These are phyloP conservation scores for Limtongia smithiae DNA, from an alignment of 805 yeast genomes.

Conservation along the genomic window DNA sequence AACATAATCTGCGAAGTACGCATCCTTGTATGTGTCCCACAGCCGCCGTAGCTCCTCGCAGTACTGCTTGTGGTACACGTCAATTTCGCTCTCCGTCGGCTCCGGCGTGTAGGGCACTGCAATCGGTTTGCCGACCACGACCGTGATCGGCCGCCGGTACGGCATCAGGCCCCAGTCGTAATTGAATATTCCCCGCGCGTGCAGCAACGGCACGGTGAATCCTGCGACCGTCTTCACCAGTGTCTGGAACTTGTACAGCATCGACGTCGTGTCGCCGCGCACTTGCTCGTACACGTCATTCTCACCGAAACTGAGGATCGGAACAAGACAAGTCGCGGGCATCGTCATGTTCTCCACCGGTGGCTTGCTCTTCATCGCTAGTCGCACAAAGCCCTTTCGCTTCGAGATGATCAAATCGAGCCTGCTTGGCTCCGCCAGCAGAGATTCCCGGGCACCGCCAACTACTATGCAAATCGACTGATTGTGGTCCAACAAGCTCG, in stretches of 20 bases:
- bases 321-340: slow-evolving; percentile 68
- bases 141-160: slow-evolving; percentile 70
- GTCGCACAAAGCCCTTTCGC: slow-evolving; percentile 82
- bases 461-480: slow-evolving; percentile 84
- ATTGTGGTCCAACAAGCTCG: slow-evolving; percentile 57
- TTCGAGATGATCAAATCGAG: slow-evolving; percentile 68
- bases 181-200: slow-evolving; percentile 88
- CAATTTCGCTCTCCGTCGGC: slow-evolving; percentile 51
- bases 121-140: slow-evolving; percentile 51
- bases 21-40: slow-evolving; percentile 62
- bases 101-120: slow-evolving; percentile 45
- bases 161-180: slow-evolving; percentile 91
- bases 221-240: slow-evolving; percentile 70
- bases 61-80: slow-evolving; percentile 69
- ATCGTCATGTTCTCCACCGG: slow-evolving; percentile 4
- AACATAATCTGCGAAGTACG: slow-evolving; percentile 36
- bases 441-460: slow-evolving; percentile 93
- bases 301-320: slow-evolving; percentile 89
- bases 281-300: slow-evolving; percentile 57
- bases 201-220: slow-evolving; percentile 85
- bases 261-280: slow-evolving; percentile 44
- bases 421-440: slow-evolving; percentile 57
- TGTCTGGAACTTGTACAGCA: slow-evolving; percentile 57
- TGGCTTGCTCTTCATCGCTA: slow-evolving; percentile 62
- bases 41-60: slow-evolving; percentile 58